Base-by-base conservation (phyloP, 371 early-diverging fungal genomes). In the Lichtheimia hyalospora region DNA sequence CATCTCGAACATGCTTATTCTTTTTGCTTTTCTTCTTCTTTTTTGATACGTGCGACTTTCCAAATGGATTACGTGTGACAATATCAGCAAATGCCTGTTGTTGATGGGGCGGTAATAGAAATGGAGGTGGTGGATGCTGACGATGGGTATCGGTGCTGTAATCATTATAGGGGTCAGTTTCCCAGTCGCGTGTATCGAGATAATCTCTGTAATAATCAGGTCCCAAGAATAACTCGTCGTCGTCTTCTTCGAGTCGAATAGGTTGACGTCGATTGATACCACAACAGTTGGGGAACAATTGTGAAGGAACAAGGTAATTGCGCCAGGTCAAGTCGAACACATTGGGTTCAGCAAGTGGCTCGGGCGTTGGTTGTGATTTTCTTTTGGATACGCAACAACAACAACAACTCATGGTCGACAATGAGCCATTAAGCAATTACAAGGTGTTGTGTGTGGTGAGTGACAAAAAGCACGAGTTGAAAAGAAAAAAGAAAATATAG, bases 271-370 rank as follows among this genome's bases (percentile, higher is more conserved):
- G 58, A 16, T 27, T 55, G 20, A 53, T 59, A 49, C 54, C 27
- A 27, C 61, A n/a, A 28, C 75, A 75, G 21, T 58, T 62, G 15
- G 54, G 16, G 20, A 63, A 67, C 39, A 74, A 57, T 16, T 67
- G 70, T 14, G 66, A 61, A 20, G 79, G 76, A 51, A 59, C 41
- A 44, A 79, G 43, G 49, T 79, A 79, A 48, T 79, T 75, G 52
- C 67, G 63, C 79, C 79, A 79, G 4, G 79, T 79, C 21, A 79
- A 60, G 49, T 79, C 79, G 58, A 79, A 79, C 8, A 73, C 75
- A 57, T 75, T 68, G 23, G 58, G 58, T 28, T 68, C 69, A 34
- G 64, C 67, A 42, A 25, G 43, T 13, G 56, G 56, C 21, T 14
- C 25, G 25, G 54, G 62, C 44, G 34, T 49, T 34, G 39, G 52